These are phyloP conservation scores for Tuber brumale DNA, from an alignment of 495 filamentous ascomycete genomes.

Conservation along the genomic window DNA sequence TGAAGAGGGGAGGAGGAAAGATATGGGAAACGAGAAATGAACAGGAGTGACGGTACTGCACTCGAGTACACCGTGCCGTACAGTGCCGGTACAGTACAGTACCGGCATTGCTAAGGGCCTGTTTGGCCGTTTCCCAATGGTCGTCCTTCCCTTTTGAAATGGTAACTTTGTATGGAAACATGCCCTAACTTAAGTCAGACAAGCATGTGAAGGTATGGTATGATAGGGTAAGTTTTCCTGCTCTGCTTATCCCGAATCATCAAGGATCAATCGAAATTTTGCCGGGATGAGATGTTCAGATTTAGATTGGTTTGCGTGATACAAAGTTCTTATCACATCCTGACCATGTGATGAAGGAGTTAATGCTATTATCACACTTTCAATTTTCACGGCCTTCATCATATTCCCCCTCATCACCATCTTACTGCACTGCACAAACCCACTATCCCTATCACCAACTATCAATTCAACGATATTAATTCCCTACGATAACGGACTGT, in stretches of 20 bases:
- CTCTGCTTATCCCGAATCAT: not conserved
- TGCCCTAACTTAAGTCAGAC: too few relatives aligned
- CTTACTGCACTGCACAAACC: not conserved
- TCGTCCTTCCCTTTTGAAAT: too few relatives aligned
- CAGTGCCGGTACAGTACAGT: too few relatives aligned
- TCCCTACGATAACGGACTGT: not conserved
- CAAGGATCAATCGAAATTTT: not conserved
- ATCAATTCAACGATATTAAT: not conserved
- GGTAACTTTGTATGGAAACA: too few relatives aligned
- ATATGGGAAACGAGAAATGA: conserved; percentile 34
- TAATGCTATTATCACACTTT: not conserved
- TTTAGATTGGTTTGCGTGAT: not conserved
- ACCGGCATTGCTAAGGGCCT: too few relatives aligned
- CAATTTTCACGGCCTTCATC: not conserved
- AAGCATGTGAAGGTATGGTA: not conserved
- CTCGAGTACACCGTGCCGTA: too few relatives aligned
- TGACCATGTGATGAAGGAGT: not conserved
- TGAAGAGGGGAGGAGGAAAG: not conserved
- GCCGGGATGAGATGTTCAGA: not conserved
- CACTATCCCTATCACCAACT: not conserved
- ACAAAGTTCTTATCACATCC: not conserved
- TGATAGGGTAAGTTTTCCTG: not conserved
- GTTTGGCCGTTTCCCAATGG: too few relatives aligned
- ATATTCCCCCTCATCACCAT: not conserved
- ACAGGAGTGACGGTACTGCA: conserved; percentile 12